Evolutionary conservation across 1,284 basidiomycete genomes (phyloP).

Genomic region (Rhodotorula sp.): DNA sequence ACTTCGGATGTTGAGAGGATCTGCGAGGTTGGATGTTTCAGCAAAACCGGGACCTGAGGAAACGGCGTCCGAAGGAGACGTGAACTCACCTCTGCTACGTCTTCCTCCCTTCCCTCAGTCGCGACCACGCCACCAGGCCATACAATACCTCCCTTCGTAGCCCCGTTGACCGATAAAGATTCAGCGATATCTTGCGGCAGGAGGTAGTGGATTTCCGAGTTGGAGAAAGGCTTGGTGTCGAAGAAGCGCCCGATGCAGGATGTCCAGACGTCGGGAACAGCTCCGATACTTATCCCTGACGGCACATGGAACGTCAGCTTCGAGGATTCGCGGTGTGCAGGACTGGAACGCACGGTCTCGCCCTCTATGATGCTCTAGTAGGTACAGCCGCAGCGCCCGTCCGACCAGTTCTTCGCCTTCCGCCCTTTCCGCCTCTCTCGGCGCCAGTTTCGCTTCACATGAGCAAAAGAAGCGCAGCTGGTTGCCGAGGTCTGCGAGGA

Average conservation of each 20-base stretch:
- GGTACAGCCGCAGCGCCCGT: not conserved
- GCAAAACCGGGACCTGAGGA: no score
- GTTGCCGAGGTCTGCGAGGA: slow-evolving; percentile 17
- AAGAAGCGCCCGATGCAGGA: not conserved
- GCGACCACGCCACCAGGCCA: not conserved
- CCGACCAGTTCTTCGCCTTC: slow-evolving; percentile 2
- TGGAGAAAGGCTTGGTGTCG: slow-evolving; percentile 4
- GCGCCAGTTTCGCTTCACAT: not conserved
- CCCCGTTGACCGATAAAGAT: not conserved
- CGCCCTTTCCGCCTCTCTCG: not conserved
- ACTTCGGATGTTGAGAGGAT: slow-evolving; percentile 29
- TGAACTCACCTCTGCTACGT: not conserved
- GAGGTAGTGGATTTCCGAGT: slow-evolving; percentile 13
- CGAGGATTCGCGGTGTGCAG: not conserved
- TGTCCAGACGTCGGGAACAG: slow-evolving; percentile 16
- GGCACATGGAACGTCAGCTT: not conserved
- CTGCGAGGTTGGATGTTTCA: not conserved
- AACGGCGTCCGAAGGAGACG: not conserved
- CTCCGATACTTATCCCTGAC: slow-evolving; percentile 22
- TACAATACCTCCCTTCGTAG: not conserved
- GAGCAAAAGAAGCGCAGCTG: slow-evolving; percentile 28
- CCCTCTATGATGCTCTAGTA: not conserved
- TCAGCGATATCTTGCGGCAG: not conserved
- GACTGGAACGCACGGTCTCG: slow-evolving; percentile 3
- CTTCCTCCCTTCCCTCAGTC: slow-evolving; percentile 3